Conservation (phyloP, 495 filamentous ascomycete species). For the Daldinia bambusicola region DNA sequence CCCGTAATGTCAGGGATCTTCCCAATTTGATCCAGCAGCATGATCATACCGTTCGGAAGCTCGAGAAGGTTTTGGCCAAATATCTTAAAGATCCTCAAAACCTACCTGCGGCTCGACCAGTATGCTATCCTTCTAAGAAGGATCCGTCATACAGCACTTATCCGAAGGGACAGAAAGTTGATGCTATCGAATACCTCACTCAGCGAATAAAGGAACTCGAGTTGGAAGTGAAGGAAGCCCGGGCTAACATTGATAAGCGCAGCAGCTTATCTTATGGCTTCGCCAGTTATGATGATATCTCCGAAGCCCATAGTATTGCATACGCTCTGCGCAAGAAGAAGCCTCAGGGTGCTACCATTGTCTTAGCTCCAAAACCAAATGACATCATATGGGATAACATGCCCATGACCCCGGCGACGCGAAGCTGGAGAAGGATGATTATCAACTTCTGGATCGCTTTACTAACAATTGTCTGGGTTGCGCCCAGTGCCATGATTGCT, state of each 20-base stretch:
- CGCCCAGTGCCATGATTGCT: slow-evolving; percentile 94
- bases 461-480: slow-evolving; percentile 88
- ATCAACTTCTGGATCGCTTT: slow-evolving; percentile 85
- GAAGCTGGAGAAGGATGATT: slow-evolving; percentile 76
- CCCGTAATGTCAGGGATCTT: slow-evolving; percentile 88
- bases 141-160: slow-evolving; percentile 68
- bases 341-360: slow-evolving; percentile 79
- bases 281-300: slow-evolving; percentile 88
- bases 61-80: slow-evolving; percentile 85
- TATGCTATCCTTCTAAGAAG: slow-evolving; percentile 78
- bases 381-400: slow-evolving; percentile 98
- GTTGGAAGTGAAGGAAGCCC: slow-evolving; percentile 81
- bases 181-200: slow-evolving; percentile 94
- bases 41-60: slow-evolving; percentile 76
- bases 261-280: slow-evolving; percentile 93
- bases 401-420: slow-evolving; percentile 69
- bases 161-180: slow-evolving; percentile 77
- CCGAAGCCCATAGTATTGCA: slow-evolving; percentile 88
- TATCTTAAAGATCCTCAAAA: slow-evolving; percentile 89
- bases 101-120: slow-evolving; percentile 80
- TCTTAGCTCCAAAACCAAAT: slow-evolving; percentile 83
- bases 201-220: slow-evolving; percentile 85
- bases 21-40: slow-evolving; percentile 87
- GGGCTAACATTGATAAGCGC: slow-evolving; percentile 82
- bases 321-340: slow-evolving; percentile 82